Evolutionary conservation across 2,329 filamentous ascomycete genomes (phyloP), one percentile per base, ranked within the genome.

Genomic region (Fusarium denticulatum): DNA sequence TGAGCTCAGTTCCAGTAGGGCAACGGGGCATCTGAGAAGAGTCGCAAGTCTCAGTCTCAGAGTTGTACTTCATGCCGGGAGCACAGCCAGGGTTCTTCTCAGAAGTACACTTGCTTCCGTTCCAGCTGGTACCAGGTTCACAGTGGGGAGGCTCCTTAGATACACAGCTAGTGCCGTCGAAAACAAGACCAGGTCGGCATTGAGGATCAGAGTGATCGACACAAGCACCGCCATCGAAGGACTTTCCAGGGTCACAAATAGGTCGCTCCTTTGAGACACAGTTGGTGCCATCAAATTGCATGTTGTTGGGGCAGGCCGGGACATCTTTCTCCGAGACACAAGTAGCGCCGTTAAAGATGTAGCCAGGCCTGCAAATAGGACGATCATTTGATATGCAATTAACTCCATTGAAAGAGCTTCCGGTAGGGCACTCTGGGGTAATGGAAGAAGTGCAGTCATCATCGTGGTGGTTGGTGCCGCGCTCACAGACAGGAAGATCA

Each of bases 81-180:
- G 15, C 12, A 32, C 64, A 69, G 3, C 28, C 32, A 2, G 58
- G 57, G 4, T 16, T 55, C 40, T 68, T 62, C 7, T 69, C 57
- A 2, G 57, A 69, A 9, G 57, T 28, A 9, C 66, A 69, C 37
- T 69, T 62, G 57, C 15, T 57, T 42, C 66, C 64, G 7, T 62
- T 56, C 58, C 40, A 69, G 14, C 16, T 47, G 4, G 57, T 63
- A 2, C 66, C 64, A 9, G 64, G 6, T 2, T 61, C 32, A 2
- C 64, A 69, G 1, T 7, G 4, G 18, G 64, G 66, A 3, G 57
- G 64, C 1, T 45, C 40, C 12, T 53, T 62, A 3, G 66, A 69
- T 1, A 68, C 50, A 22, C 64, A 68, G 32, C 64, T 61, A 4
- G 64, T 68, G 18, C 66, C 64, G 7, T 69, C 57, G 15, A 69